Conservation (phyloP, 1,284 basidiomycete species). For the Melampsora abietis-canadensis region DNA sequence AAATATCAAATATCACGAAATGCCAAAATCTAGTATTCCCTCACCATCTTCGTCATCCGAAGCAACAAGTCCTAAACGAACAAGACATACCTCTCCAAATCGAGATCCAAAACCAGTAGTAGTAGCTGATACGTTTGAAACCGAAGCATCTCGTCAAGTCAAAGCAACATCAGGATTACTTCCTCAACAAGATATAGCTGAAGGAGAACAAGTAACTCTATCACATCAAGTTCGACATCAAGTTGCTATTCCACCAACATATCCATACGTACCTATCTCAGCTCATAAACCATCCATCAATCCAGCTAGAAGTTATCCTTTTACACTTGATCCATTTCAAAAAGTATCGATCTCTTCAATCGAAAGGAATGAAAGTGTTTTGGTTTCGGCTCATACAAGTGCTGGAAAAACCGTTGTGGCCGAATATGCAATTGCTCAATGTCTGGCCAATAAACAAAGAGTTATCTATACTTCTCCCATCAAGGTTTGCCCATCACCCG, state of each 20-base stretch:
- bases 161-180: slow-evolving; percentile 23
- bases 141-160: slow-evolving; percentile 45
- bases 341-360: slow-evolving; percentile 90
- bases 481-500: slow-evolving; percentile 66
- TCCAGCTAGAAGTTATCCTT: slow-evolving; percentile 88
- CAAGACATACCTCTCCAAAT: background rate
- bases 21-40: no score
- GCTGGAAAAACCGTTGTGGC: slow-evolving; percentile 98
- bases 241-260: slow-evolving; percentile 90
- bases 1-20: no score
- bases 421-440: slow-evolving; percentile 98
- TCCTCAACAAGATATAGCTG: background rate
- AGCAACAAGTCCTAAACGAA: background rate
- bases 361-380: slow-evolving; percentile 91
- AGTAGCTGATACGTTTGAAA: slow-evolving; percentile 49
- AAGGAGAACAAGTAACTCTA: slow-evolving; percentile 15
- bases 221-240: slow-evolving; percentile 68
- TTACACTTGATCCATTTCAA: slow-evolving; percentile 96
- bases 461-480: slow-evolving; percentile 99
- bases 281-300: slow-evolving; percentile 87
- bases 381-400: slow-evolving; percentile 98
- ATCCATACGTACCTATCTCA: slow-evolving; percentile 84
- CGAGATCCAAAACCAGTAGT: slow-evolving; percentile 42
- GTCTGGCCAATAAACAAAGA: slow-evolving; percentile 83
- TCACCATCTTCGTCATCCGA: background rate